These are phyloP conservation scores for Microbotryum saponariae DNA, from an alignment of 1,284 basidiomycete genomes.

Conservation along the genomic window DNA sequence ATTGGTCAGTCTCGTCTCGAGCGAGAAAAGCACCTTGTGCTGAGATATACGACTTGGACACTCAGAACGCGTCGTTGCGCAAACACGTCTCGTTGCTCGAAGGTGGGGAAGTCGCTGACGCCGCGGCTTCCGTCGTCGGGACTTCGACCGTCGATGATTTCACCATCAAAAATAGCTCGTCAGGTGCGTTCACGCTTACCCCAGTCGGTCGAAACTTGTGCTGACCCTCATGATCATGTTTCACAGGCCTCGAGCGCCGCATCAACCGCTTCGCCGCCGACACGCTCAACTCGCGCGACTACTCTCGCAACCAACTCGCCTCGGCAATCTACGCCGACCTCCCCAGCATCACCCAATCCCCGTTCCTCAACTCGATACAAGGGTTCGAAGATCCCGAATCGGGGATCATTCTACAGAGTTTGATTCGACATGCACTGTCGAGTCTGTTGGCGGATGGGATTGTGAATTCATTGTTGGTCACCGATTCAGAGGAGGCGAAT, in stretches of 20 bases:
- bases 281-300: slow-evolving; percentile 49
- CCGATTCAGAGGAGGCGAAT: slow-evolving; percentile 67
- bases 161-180: slow-evolving; percentile 53
- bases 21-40: too few relatives aligned
- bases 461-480: slow-evolving; percentile 67
- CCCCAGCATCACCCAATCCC: slow-evolving; percentile 17
- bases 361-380: slow-evolving; percentile 26
- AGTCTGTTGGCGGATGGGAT: slow-evolving; percentile 68
- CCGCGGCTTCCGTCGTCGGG: slow-evolving; percentile 20
- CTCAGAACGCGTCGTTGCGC: slow-evolving; percentile 55
- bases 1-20: not conserved
- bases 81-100: slow-evolving; percentile 63
- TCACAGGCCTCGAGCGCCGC: slow-evolving; percentile 64
- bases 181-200: slow-evolving; percentile 42
- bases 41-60: too few relatives aligned
- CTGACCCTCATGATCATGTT: too few relatives aligned
- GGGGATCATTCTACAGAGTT: slow-evolving; percentile 61
- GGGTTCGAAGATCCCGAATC: slow-evolving; percentile 28
- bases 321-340: slow-evolving; percentile 28
- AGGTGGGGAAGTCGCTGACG: slow-evolving; percentile 46
- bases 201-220: not conserved
- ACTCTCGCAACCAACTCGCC: slow-evolving; percentile 30
- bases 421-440: slow-evolving; percentile 65
- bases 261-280: slow-evolving; percentile 75
- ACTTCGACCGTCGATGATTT: slow-evolving; percentile 53